Percentiles rank a stretch among this genome's conserved stretches.
Conservation (phyloP, 192 early-diverging fungal genomes). For the Coemansia sp. region DNA sequence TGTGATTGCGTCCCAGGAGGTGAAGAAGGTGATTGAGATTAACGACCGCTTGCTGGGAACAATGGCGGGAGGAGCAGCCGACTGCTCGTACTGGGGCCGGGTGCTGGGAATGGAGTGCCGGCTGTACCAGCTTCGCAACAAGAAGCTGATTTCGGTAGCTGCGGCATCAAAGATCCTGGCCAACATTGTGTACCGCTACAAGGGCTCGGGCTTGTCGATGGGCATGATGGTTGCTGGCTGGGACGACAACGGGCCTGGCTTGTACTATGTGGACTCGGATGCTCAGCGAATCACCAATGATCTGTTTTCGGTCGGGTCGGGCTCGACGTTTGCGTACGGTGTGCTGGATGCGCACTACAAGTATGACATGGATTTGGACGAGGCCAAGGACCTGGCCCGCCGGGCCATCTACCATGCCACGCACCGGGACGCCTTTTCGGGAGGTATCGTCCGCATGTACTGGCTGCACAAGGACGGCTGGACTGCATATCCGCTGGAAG, state of each 20-base stretch:
- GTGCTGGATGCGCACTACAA: constrained; percentile 88
- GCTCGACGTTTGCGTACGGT: constrained; percentile 99
- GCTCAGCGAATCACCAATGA: constrained; percentile 83
- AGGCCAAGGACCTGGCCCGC: constrained; percentile 88
- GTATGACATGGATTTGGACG: constrained; percentile 72
- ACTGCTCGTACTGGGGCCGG: constrained; percentile 98
- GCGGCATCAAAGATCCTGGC: constrained; percentile 95
- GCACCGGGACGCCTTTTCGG: constrained; percentile 89
- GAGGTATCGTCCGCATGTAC: constrained; percentile 86
- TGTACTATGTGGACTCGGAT: constrained; percentile 97
- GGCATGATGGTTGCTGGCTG: constrained; percentile 99
- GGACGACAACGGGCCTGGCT: constrained; percentile 85
- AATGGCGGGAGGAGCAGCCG: constrained; percentile 99
- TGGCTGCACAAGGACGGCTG: constrained; percentile 90
- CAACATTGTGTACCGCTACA: constrained; percentile 98
- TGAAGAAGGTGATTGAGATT: constrained; percentile 99
- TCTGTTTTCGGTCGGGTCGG: constrained; percentile 95
- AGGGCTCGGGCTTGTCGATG: constrained; percentile 99
- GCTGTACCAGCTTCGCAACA: constrained; percentile 94
- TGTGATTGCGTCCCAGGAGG: constrained; percentile 81
- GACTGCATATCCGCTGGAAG: constrained; percentile 77
- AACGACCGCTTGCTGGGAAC: constrained; percentile 97
- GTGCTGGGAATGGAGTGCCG: constrained; percentile 92
- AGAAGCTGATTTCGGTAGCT: constrained; percentile 96
- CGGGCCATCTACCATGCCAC: constrained; percentile 95